Percentiles rank a stretch among this genome's conserved stretches.
phyloP scores from a whole-genome alignment of 306 rosid genomes.

The Corylus heterophylla region DNA sequence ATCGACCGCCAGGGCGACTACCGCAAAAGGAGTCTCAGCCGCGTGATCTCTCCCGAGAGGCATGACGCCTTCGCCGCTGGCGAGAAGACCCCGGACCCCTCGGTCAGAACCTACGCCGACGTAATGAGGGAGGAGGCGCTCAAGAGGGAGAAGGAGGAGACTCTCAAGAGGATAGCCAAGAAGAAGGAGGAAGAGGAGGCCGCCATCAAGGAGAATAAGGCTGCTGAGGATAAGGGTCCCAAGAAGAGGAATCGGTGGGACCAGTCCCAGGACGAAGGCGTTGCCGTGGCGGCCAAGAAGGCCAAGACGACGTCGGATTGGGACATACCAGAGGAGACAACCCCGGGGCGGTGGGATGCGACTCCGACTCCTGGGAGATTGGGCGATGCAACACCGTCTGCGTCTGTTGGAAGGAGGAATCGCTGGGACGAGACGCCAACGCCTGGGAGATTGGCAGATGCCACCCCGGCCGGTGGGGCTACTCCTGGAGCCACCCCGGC shows the following conservation, averaged over 20 bases:
- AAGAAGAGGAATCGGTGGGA: constrained; percentile 78
- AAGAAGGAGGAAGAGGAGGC: constrained; percentile 71
- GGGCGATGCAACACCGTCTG: constrained; percentile 50
- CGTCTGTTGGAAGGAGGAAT: constrained; percentile 59
- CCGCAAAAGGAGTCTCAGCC: constrained; percentile 51
- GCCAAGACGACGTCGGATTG: constrained; percentile 59
- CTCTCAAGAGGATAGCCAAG: constrained; percentile 48
- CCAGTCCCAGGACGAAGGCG: constrained; percentile 60
- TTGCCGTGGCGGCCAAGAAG: constrained; percentile 30
- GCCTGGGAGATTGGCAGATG: constrained; percentile 64
- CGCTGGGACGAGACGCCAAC: constrained; percentile 83
- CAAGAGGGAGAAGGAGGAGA: constrained; percentile 70
- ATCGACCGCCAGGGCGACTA: constrained; percentile 69
- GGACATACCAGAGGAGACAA: constrained; percentile 63
- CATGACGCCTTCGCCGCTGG: constrained; percentile 67
- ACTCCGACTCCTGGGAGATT: constrained; percentile 65
- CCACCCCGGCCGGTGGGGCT: constrained; percentile 66
- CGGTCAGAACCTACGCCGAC: constrained; percentile 60
- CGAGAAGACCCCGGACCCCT: constrained; percentile 71
- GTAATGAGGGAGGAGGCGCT: constrained; percentile 67
- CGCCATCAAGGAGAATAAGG: constrained; percentile 27
- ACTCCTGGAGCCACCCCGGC: constrained; percentile 81
- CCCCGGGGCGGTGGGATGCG: constrained; percentile 71
- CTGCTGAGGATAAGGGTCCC: constrained; percentile 32
- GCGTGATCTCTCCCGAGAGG: constrained; percentile 64